Evolutionary conservation across 441 rosid genomes (phyloP).

Genomic region (Pelargonium australe): DNA sequence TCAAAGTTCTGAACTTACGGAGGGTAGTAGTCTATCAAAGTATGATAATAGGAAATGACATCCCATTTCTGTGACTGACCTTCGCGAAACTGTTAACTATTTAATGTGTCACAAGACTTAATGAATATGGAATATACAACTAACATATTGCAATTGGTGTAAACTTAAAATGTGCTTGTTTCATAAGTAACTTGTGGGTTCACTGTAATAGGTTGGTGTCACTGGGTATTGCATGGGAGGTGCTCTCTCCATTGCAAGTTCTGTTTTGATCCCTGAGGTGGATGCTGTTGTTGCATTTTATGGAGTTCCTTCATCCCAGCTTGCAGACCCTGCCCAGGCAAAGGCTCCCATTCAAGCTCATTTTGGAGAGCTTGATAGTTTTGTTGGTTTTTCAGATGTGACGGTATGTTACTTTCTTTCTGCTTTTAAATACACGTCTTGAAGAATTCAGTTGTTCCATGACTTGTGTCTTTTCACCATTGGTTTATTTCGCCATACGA

Average conservation of each 20-base stretch:
- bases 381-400: conserved; percentile 79
- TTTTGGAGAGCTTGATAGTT: conserved; percentile 84
- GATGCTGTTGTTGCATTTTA: conserved; percentile 89
- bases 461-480: too few relatives aligned
- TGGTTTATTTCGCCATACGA: too few relatives aligned
- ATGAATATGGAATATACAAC: too few relatives aligned
- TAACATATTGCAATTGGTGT: too few relatives aligned
- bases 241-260: conserved; percentile 80
- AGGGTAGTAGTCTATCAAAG: too few relatives aligned
- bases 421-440: not conserved
- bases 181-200: conserved; percentile 1
- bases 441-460: too few relatives aligned
- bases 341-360: conserved; percentile 89
- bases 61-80: too few relatives aligned
- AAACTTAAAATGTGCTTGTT: too few relatives aligned
- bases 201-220: conserved; percentile 49
- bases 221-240: conserved; percentile 90
- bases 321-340: conserved; percentile 76
- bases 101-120: too few relatives aligned
- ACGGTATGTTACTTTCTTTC: conserved; percentile 35
- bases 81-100: too few relatives aligned
- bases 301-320: conserved; percentile 74
- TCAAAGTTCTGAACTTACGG: too few relatives aligned
- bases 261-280: conserved; percentile 79
- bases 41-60: too few relatives aligned